These are phyloP conservation scores for Immersiella caudata DNA, from an alignment of 495 filamentous ascomycete genomes.

Conservation along the genomic window DNA sequence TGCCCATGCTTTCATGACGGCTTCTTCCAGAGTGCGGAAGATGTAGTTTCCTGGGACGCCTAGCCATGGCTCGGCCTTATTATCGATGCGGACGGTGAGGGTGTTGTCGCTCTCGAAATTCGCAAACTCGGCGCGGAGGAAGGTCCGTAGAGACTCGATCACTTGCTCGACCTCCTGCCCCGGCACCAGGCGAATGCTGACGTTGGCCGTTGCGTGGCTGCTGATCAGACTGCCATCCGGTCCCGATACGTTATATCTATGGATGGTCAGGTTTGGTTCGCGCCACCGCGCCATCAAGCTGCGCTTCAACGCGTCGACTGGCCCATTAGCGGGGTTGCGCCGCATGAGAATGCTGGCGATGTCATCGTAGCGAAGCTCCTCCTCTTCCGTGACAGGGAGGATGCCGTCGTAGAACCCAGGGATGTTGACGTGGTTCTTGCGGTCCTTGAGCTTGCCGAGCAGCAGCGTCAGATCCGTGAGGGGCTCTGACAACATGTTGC, in stretches of 20 bases:
- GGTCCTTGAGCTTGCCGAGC: conserved; percentile 74
- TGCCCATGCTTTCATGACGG: conserved; percentile 79
- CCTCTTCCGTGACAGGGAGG: conserved; percentile 70
- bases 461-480: conserved; percentile 86
- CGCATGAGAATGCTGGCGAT: conserved; percentile 76
- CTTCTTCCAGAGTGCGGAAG: conserved; percentile 84
- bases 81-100: conserved; percentile 81
- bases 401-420: conserved; percentile 85
- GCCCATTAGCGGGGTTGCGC: conserved; percentile 66
- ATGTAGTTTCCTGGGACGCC: conserved; percentile 90
- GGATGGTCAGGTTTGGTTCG: conserved; percentile 92
- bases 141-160: conserved; percentile 63
- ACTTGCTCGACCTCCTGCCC: conserved; percentile 83
- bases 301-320: conserved; percentile 67
- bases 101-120: conserved; percentile 75
- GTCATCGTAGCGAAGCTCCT: conserved; percentile 79
- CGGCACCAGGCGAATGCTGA: conserved; percentile 91
- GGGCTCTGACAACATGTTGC: conserved; percentile 81
- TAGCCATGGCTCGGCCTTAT: conserved; percentile 94
- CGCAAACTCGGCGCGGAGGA: conserved; percentile 71
- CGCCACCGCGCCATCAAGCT: conserved; percentile 92
- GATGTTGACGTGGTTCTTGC: conserved; percentile 63
- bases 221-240: conserved; percentile 88
- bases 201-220: conserved; percentile 76
- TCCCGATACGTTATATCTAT: conserved; percentile 87